Conservation (phyloP, 2,329 filamentous ascomycete genomes). For the Rhexocercosporidium sp. region DNA sequence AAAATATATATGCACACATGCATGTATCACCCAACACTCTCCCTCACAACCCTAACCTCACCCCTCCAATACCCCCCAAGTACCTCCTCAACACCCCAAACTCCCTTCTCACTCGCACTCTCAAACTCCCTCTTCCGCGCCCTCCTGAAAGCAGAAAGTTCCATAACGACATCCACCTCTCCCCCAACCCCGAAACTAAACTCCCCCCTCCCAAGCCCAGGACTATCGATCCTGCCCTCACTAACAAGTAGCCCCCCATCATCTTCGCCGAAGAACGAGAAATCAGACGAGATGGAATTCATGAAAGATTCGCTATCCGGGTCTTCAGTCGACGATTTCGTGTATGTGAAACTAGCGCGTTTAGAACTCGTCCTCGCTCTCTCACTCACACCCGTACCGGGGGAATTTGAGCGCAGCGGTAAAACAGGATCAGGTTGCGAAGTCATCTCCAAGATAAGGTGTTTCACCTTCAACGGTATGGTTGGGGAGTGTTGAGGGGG, state of each 20-base stretch:
- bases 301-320: slow-evolving; percentile 30
- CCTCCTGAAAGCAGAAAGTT: slow-evolving; percentile 25
- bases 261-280: slow-evolving; percentile 33
- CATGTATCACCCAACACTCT: background rate
- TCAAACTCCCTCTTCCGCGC: slow-evolving; percentile 26
- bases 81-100: slow-evolving; percentile 15
- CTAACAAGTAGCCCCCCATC: slow-evolving; percentile 28
- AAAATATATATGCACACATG: background rate
- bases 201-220: background rate
- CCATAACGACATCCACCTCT: slow-evolving; percentile 26
- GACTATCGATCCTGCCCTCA: slow-evolving; percentile 26
- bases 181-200: slow-evolving; percentile 17
- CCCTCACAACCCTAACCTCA: slow-evolving; percentile 28
- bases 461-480: slow-evolving; percentile 17
- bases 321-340: slow-evolving; percentile 34
- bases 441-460: slow-evolving; percentile 29
- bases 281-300: slow-evolving; percentile 24
- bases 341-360: slow-evolving; percentile 17
- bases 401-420: slow-evolving; percentile 4
- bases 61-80: slow-evolving; percentile 32
- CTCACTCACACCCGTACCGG: background rate
- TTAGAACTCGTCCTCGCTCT: slow-evolving; percentile 1
- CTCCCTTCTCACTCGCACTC: background rate
- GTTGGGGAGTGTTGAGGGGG: background rate
- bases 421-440: slow-evolving; percentile 18